Evolutionary conservation across 1,284 basidiomycete genomes (phyloP).

Genomic region (Ustilago crameri): DNA sequence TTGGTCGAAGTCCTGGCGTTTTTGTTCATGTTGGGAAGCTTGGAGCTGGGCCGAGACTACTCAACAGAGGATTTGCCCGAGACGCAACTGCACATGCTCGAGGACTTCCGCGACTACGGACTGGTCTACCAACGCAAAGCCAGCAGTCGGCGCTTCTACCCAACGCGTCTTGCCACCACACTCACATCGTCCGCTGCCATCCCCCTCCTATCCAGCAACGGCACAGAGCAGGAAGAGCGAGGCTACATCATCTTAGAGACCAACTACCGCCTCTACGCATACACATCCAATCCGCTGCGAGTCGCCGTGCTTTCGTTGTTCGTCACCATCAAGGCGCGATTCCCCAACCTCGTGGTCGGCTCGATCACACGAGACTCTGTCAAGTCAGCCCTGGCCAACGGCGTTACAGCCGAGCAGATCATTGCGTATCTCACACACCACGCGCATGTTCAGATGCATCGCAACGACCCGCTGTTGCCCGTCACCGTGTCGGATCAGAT

Average conservation of each 20-base stretch:
- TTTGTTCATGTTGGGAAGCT: slow-evolving; percentile 74
- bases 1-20: slow-evolving; percentile 93
- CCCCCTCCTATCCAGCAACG: slow-evolving; percentile 48
- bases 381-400: slow-evolving; percentile 90
- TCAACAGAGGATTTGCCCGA: slow-evolving; percentile 82
- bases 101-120: slow-evolving; percentile 93
- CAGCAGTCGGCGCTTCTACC: slow-evolving; percentile 77
- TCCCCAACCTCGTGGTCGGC: slow-evolving; percentile 95
- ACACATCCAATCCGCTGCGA: slow-evolving; percentile 95
- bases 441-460: slow-evolving; percentile 97
- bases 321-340: slow-evolving; percentile 88
- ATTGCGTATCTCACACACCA: slow-evolving; percentile 93
- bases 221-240: slow-evolving; percentile 71
- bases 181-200: slow-evolving; percentile 78
- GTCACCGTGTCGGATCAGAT: slow-evolving; percentile 98
- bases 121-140: slow-evolving; percentile 78
- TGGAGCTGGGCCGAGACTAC: slow-evolving; percentile 72
- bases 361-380: slow-evolving; percentile 94
- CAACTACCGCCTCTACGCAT: slow-evolving; percentile 97
- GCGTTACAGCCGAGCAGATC: slow-evolving; percentile 96
- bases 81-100: slow-evolving; percentile 85
- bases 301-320: slow-evolving; percentile 96
- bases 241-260: slow-evolving; percentile 95
- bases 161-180: slow-evolving; percentile 94
- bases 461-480: slow-evolving; percentile 88